Evolutionary conservation across 495 filamentous ascomycete genomes (phyloP), one percentile per base, ranked within the genome.

Genomic region (Aspergillus incahuasiensis): DNA sequence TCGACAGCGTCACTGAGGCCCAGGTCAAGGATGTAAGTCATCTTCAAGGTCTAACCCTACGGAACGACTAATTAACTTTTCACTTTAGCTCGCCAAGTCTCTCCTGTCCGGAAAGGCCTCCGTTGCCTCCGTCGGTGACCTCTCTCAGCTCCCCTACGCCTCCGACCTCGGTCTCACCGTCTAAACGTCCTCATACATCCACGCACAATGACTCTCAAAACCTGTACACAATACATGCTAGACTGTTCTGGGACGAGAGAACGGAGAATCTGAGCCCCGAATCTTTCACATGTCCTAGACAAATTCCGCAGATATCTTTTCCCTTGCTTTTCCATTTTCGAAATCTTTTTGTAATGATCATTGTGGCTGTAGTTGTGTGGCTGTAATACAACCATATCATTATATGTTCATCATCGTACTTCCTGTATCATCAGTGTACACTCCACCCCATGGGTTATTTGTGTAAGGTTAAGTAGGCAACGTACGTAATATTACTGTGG

Each of bases 111-210:
- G 85, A 71, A 97, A 92, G 81, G 91, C 92, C 24, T 86, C 90
- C 35, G 86, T 96, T 54, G 85, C 88, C 50, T 79, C 88, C 47
- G 91, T 96, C 52, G 91, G 94, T 61, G 92, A 99, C 66, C 76
- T 97, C 55, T 82, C 86, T 74, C 78, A 88, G 63, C 81, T 99
- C 60, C 94, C 95, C 20, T 97, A 86, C 68, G 92, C 89, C 52
- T 90, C 92, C 76, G 92, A 97, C 62, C 77, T 99, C 64, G 94
- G 92, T 39, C 80, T 99, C 70, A 90, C 86, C 69, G 89, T 96
- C 79, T 97, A 92, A 81, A 70, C 12, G n/a, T 19, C 24, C 22
- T 28, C 48, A 25, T 12, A 52, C 49, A 39, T 22, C 21, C 19
- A 55, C 25, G 9, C 19, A 45, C 38, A 19, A 49, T 19, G 35